Conservation (phyloP, 148 eudicot species). For the Arctostaphylos glauca region DNA sequence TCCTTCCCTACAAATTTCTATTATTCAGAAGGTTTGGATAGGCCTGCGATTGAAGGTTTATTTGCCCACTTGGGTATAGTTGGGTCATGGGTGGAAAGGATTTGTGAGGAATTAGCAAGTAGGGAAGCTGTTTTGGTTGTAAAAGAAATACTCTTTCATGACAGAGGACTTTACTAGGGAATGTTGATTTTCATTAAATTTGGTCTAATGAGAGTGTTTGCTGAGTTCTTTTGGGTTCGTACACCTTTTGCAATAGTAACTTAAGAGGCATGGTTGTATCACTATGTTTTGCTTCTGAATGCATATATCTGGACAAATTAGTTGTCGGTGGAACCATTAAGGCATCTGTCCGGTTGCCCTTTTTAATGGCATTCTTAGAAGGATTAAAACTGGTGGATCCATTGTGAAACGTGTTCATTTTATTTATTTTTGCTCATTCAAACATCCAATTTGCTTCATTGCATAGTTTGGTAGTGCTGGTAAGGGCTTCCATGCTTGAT, state of each 20-base stretch:
- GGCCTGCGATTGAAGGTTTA: background rate
- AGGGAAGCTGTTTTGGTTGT: background rate
- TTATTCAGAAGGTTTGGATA: background rate
- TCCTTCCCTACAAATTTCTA: background rate
- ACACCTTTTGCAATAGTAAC: background rate
- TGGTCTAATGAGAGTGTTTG: background rate
- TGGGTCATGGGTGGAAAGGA: background rate
- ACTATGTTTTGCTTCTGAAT: background rate
- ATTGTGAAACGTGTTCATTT: background rate
- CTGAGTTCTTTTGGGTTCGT: background rate
- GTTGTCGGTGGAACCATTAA: background rate
- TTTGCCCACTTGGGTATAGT: background rate
- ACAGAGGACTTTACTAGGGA: background rate
- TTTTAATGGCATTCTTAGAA: background rate
- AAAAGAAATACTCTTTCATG: background rate
- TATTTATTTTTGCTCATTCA: background rate
- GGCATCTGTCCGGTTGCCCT: background rate
- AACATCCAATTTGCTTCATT: background rate
- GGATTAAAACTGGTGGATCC: background rate
- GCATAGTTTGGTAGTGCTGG: background rate
- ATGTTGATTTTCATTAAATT: background rate
- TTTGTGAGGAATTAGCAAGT: background rate
- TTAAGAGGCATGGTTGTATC: background rate
- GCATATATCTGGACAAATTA: background rate
- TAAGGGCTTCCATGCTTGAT: background rate